Evolutionary conservation across 2,329 filamentous ascomycete genomes (phyloP).

Genomic region (Chalaropsis ovoidea): DNA sequence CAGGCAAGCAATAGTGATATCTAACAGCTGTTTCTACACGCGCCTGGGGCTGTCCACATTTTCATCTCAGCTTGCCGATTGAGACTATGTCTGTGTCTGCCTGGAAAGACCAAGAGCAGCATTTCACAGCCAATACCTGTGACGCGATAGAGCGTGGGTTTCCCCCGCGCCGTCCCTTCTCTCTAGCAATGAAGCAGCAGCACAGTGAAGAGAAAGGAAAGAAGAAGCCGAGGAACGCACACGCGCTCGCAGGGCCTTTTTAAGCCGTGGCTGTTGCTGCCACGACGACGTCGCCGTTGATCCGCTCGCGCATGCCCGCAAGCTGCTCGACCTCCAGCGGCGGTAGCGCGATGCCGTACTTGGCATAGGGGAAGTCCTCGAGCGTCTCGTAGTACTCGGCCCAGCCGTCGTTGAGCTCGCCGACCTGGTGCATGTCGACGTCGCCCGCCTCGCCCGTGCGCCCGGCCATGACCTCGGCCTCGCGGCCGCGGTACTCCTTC

Average conservation of each 20-base stretch:
- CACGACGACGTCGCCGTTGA: slow-evolving; percentile 28
- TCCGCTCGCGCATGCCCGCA: slow-evolving; percentile 37
- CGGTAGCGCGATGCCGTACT: slow-evolving; percentile 46
- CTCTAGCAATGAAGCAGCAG: not conserved
- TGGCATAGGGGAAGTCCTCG: slow-evolving; percentile 47
- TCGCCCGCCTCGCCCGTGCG: slow-evolving; percentile 57
- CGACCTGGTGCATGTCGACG: slow-evolving; percentile 46
- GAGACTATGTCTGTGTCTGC: not conserved
- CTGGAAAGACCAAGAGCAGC: not conserved
- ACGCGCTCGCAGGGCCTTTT: not conserved
- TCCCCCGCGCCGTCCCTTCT: not conserved
- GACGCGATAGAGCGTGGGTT: not conserved
- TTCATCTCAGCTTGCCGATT: not conserved
- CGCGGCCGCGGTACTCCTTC: slow-evolving; percentile 63
- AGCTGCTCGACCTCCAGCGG: slow-evolving; percentile 37
- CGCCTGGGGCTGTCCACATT: no score
- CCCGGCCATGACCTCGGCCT: slow-evolving; percentile 75
- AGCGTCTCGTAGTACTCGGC: slow-evolving; percentile 45
- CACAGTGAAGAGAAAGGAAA: not conserved
- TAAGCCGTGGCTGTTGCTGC: slow-evolving; percentile 7
- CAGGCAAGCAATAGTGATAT: not conserved
- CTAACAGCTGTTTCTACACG: not conserved
- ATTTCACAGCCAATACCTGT: no score
- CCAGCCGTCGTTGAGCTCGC: slow-evolving; percentile 52
- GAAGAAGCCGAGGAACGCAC: not conserved